Conservation (phyloP, 2,329 filamentous ascomycete genomes). For the Aspergillus arachidicola region DNA sequence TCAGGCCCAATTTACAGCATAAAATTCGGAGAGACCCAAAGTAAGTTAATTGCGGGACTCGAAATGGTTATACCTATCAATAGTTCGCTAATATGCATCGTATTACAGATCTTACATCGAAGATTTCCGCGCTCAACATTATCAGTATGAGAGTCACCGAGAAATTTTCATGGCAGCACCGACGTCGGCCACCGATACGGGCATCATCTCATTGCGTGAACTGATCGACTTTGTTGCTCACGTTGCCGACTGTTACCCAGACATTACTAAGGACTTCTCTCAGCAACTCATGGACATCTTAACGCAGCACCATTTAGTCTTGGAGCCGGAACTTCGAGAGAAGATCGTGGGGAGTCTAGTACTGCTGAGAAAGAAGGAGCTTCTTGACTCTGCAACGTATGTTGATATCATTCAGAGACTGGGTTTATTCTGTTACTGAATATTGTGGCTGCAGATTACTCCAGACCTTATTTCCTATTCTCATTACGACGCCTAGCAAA, state of each 20-base stretch:
- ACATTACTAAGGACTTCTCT: constrained; percentile 75
- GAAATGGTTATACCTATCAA: neutral
- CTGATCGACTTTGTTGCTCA: constrained; percentile 93
- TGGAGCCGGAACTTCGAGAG: constrained; percentile 84
- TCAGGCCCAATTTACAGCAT: constrained; percentile 80
- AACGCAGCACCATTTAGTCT: constrained; percentile 75
- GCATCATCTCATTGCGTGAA: constrained; percentile 82
- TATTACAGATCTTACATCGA: constrained; percentile 75
- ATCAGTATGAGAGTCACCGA: constrained; percentile 86
- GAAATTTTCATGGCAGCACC: constrained; percentile 90
- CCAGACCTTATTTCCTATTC: constrained; percentile 90
- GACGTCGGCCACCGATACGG: constrained; percentile 72
- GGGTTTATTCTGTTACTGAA: neutral
- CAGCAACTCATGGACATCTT: constrained; percentile 80
- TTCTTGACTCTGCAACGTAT: constrained; percentile 77
- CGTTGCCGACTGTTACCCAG: constrained; percentile 89
- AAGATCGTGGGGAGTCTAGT: constrained; percentile 93
- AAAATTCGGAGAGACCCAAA: constrained; percentile 86
- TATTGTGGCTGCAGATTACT: constrained; percentile 57
- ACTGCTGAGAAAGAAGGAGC: constrained; percentile 84
- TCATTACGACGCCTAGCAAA: constrained; percentile 91
- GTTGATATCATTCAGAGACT: constrained; percentile 15
- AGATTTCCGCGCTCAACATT: constrained; percentile 84
- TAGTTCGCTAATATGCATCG: constrained; percentile 8
- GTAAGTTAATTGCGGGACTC: constrained; percentile 47